A percentile compares a stretch with the other conserved stretches of the same genome.
Evolutionary conservation across 2,329 filamentous ascomycete species (phyloP).

Genomic region (Arthrobotrys entomopaga): DNA sequence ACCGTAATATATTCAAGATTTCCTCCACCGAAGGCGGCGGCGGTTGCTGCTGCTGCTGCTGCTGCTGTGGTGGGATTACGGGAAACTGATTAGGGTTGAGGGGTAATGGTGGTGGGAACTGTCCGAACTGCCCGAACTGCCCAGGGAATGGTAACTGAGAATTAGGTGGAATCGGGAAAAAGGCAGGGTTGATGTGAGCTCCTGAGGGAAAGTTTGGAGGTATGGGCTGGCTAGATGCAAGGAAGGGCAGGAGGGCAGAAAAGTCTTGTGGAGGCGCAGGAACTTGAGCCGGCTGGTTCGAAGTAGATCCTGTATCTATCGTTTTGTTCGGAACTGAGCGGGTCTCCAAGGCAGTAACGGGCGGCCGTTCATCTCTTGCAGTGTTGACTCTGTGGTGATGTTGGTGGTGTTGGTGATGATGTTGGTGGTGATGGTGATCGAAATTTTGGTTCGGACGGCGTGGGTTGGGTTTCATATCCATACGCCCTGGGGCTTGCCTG

Average conservation of each 20-base stretch:
- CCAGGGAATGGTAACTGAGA: constrained; percentile 36
- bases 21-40: constrained; percentile 45
- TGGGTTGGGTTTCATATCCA: constrained; percentile 9
- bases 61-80: constrained; percentile 5
- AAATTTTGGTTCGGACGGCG: constrained; percentile 19
- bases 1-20: constrained; percentile 41
- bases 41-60: constrained; percentile 9
- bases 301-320: neutral
- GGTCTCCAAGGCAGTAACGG: constrained; percentile 1
- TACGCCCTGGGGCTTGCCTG: constrained; percentile 19
- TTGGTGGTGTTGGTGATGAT: neutral
- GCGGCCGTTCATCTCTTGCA: constrained; percentile 29
- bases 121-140: constrained; percentile 35
- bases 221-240: constrained; percentile 10
- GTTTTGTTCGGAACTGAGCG: constrained; percentile 1
- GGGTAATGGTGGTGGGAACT: constrained; percentile 29
- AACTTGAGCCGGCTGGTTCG: neutral
- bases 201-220: constrained; percentile 34
- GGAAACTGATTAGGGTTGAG: constrained; percentile 30
- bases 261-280: constrained; percentile 19
- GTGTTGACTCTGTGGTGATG: neutral
- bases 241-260: constrained; percentile 39
- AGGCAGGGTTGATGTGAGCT: constrained; percentile 35
- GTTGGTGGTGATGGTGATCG: constrained; percentile 13
- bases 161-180: constrained; percentile 41